Percentiles rank a stretch among this genome's conserved stretches.
These are phyloP conservation scores for Helenozyma baotianmanensis DNA, from an alignment of 805 yeast species.

Conservation along the genomic window DNA sequence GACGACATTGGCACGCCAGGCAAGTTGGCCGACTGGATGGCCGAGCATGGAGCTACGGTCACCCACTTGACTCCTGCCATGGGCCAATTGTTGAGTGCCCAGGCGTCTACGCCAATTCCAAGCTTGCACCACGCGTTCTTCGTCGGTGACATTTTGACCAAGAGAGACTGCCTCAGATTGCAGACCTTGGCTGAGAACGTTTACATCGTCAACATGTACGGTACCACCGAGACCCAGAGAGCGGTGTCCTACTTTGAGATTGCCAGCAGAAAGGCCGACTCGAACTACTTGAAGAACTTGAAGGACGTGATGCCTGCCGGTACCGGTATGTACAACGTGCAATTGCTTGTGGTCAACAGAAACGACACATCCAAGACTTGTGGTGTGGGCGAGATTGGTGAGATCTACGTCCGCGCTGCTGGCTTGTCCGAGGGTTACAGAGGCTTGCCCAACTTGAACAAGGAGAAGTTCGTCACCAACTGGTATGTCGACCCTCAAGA, in stretches of 20 bases:
- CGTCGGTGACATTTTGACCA: conserved; percentile 96
- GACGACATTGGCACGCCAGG: conserved; percentile 99
- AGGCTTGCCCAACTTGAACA: conserved; percentile 83
- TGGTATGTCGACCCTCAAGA: conserved; percentile 76
- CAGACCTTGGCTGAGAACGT: conserved; percentile 91
- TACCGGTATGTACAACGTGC: conserved; percentile 94
- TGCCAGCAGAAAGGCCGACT: conserved; percentile 62
- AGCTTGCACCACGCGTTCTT: conserved; percentile 92
- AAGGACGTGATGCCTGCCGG: conserved; percentile 99
- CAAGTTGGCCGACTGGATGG: conserved; percentile 96
- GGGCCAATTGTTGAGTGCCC: conserved; percentile 97
- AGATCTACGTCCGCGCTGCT: conserved; percentile 95
- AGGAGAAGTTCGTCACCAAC: conserved; percentile 80
- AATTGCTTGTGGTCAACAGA: conserved; percentile 87
- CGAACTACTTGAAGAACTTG: conserved; percentile 71
- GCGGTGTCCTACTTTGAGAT: conserved; percentile 95
- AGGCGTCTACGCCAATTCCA: conserved; percentile 85
- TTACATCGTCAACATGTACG: conserved; percentile 93
- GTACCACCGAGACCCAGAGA: conserved; percentile 98
- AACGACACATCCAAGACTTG: conserved; percentile 84
- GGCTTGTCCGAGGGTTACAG: conserved; percentile 97
- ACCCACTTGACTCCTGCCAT: conserved; percentile 99
- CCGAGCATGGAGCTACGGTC: conserved; percentile 82
- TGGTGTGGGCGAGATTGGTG: conserved; percentile 99
- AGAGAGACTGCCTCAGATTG: conserved; percentile 90